Base-by-base conservation (phyloP, 768 basidiomycete species). In the Agrocybe chaxingu region DNA sequence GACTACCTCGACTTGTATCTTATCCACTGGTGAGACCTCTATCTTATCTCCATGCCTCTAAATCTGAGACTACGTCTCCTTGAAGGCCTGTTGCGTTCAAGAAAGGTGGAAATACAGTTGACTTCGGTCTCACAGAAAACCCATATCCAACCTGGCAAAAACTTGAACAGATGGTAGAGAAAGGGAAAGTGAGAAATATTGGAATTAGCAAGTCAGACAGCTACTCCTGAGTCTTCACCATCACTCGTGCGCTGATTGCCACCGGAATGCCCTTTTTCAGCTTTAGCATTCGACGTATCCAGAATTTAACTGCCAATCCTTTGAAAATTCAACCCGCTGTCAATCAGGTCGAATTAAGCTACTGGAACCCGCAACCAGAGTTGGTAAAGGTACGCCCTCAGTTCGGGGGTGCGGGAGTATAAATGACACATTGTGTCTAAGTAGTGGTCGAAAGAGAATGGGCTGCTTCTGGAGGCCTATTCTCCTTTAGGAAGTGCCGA, bases 101-200 rank as follows among this genome's bases (percentile, higher is more conserved):
- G 56, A 79, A 82, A 50, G 78, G 73, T 32, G 75, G 71, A 19
- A 62, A 71, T 47, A 65, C 73, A 37, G 60, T 76, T 12, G 63
- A 86, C 51, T 77, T 83, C 48, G 73, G 75, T 4, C 78, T 90
- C 4, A 85, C 85, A 4, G 80, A 78, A 18, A 74, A 90, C 59
- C 81, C 87, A 1, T 85, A 87, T 59, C 84, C 84, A 12, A 90
- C 89, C 0, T 92, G 89, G 89, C 71, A 84, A 62, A 89, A 82
- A 54, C 79, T 92, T 42, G 89, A 92, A 61, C 80, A 86, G 65
- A 69, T 89, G 68, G 85, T 89, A 3, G 80, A 81, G 55, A 84
- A 82, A 57, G 90, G 90, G 18, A 87, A 90, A 63, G 69, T 87
- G 38, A 77, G 77, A 62, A 86, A 89, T 57, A 92, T 92, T 47